phyloP scores from a whole-genome alignment of 2,329 filamentous ascomycete species.

The Penicillium crustosum region DNA sequence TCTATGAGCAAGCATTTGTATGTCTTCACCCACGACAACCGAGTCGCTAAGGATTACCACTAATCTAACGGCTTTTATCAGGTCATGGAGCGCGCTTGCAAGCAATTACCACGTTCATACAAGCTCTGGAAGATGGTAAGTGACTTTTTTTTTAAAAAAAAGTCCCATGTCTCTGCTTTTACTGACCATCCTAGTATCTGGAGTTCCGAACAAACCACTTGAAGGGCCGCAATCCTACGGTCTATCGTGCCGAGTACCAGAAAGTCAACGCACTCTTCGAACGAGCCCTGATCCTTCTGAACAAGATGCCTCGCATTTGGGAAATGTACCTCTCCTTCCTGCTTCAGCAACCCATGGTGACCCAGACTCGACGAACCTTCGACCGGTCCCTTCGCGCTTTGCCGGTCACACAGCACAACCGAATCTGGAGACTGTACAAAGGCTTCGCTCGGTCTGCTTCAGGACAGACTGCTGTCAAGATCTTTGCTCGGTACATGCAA shows the following conservation, averaged over 20 bases:
- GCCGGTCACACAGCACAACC: constrained; percentile 90
- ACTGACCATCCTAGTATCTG: constrained; percentile 64
- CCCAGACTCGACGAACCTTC: constrained; percentile 80
- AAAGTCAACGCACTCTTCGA: constrained; percentile 97
- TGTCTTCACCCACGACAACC: constrained; percentile 12
- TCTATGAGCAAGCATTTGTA: constrained; percentile 81
- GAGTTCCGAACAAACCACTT: constrained; percentile 80
- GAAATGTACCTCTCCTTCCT: constrained; percentile 94
- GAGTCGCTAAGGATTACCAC: background rate
- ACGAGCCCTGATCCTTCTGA: constrained; percentile 83
- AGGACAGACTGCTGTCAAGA: constrained; percentile 84
- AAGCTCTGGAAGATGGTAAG: constrained; percentile 94
- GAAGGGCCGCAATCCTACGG: constrained; percentile 75
- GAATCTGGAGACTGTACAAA: constrained; percentile 90
- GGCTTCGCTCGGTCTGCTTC: constrained; percentile 89
- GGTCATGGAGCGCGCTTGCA: constrained; percentile 86
- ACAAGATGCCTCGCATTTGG: constrained; percentile 99
- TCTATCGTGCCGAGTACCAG: constrained; percentile 75
- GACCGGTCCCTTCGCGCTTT: constrained; percentile 88
- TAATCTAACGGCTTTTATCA: constrained; percentile 21
- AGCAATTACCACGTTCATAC: constrained; percentile 87
- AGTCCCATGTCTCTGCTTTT: constrained; percentile 4
- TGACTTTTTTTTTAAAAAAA: background rate
- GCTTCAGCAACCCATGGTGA: constrained; percentile 87
- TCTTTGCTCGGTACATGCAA: constrained; percentile 96